Base-by-base conservation (phyloP, 345 rosid genomes). In the Crucihimalaya himalaica region DNA sequence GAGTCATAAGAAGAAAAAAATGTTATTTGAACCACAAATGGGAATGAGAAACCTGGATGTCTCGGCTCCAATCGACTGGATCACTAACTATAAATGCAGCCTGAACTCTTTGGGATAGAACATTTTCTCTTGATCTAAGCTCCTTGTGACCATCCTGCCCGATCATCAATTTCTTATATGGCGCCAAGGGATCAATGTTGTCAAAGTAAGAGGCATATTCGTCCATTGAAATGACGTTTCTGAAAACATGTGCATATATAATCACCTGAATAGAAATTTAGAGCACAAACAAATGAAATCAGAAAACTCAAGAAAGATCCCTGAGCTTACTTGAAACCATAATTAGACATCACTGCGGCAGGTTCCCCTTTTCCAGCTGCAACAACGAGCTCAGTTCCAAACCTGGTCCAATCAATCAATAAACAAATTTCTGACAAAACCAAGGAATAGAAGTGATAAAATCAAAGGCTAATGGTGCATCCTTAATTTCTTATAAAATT, bases 341-440 rank as follows among this genome's bases (percentile, higher is more conserved):
- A 93, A 78, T 83, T 89, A 23, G 96, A 77, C 93, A 93, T 83
- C 51, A 90, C 96, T 0, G 78, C 82, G n/a, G 97, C 92, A 48
- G 98, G 96, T 76, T 89, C 92, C 55, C 98, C 96, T 81, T 89
- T 93, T 54, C 97, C 98, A 58, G 86, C 89, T 28, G 98, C 93
- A 85, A 89, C 84, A 68, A 93, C 70, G 6, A 90, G 83, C 45
- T 86, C 88, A 56, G 83, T 84, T 86, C 84, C 79, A 58, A 81
- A 89, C 83, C 97, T 93, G 81, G 20, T 64, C 48, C 64, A 68
- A 31, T 20, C 37, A 47, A 5, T 46, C 23, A 29, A n/a, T 20
- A 20, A 56, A 21, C 68, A 42, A 27, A 11, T 11, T 53, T 1
- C 7, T 51, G 29, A 21, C 4, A 8, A 68, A 58, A 37, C 3